phyloP scores from a whole-genome alignment of 208 protist genomes.

The Trypanosoma caninum region DNA sequence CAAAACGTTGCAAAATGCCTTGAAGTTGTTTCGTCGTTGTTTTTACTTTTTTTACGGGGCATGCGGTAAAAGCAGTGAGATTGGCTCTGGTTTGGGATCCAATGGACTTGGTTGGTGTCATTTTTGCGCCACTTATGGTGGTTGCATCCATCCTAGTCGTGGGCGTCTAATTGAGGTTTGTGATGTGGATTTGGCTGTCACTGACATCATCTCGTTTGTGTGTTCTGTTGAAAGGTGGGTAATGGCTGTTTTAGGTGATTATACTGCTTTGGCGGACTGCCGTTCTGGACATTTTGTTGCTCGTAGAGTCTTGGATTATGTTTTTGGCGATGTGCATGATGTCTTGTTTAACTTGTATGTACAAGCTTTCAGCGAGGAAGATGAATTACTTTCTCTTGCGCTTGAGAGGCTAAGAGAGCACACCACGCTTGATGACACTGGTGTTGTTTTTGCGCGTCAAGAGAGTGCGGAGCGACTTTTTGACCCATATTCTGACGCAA shows the following conservation, averaged over 20 bases:
- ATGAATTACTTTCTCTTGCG: conserved; percentile 32
- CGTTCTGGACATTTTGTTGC: conserved; percentile 44
- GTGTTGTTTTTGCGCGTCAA: conserved; percentile 66
- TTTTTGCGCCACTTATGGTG: conserved; percentile 56
- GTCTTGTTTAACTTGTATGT: conserved; percentile 73
- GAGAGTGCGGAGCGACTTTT: conserved; percentile 60
- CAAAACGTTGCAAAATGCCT: conserved; percentile 26
- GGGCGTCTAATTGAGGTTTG: conserved; percentile 39
- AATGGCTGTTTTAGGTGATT: conserved; percentile 42
- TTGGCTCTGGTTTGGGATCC: conserved; percentile 38
- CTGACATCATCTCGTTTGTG: conserved; percentile 68
- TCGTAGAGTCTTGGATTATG: conserved; percentile 58
- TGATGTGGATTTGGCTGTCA: conserved; percentile 67
- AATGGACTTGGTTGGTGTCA: conserved; percentile 67
- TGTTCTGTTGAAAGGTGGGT: conserved; percentile 66
- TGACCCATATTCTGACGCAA: conserved; percentile 79
- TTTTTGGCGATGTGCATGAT: conserved; percentile 50
- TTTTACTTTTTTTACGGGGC: conserved; percentile 84
- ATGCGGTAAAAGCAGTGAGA: conserved; percentile 47
- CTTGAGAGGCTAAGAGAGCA: conserved; percentile 42
- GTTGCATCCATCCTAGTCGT: conserved; percentile 60
- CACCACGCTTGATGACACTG: conserved; percentile 76
- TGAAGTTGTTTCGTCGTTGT: conserved; percentile 78
- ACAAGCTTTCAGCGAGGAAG: conserved; percentile 51
- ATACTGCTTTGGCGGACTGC: conserved; percentile 8